phyloP scores from a whole-genome alignment of 257 asterid genomes.

The Ilex asprella region DNA sequence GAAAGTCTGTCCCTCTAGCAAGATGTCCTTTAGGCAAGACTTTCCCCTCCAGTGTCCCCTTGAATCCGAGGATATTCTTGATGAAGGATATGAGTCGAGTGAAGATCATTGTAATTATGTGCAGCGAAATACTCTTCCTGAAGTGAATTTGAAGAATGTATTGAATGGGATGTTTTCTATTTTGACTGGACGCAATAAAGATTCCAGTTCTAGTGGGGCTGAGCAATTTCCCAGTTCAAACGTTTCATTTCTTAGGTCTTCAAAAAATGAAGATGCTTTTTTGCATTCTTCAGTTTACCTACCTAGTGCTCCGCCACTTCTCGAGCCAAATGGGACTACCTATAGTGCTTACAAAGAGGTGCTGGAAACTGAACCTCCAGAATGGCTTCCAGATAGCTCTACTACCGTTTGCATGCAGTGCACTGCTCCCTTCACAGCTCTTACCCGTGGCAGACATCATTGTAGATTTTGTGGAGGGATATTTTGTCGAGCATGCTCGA shows the following conservation, averaged over 20 bases:
- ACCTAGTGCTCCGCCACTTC: constrained; percentile 97
- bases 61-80: constrained; percentile 44
- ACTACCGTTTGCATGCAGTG: constrained; percentile 85
- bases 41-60: constrained; percentile 43
- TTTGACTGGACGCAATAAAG: constrained; percentile 64
- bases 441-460: constrained; percentile 96
- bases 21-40: constrained; percentile 18
- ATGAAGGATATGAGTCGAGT: constrained; percentile 53
- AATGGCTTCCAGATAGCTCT: constrained; percentile 98
- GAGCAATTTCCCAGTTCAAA: constrained; percentile 52
- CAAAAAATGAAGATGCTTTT: constrained; percentile 74
- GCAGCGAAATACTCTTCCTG: constrained; percentile 52
- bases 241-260: constrained; percentile 81
- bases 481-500: constrained; percentile 86
- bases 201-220: constrained; percentile 19
- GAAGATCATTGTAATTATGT: constrained; percentile 39
- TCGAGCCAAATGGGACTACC: constrained; percentile 52
- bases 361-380: constrained; percentile 96
- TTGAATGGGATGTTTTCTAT: constrained; percentile 75
- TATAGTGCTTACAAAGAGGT: constrained; percentile 71
- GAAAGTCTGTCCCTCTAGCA: background rate
- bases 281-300: constrained; percentile 83
- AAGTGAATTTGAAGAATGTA: constrained; percentile 82
- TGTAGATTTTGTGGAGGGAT: constrained; percentile 97
- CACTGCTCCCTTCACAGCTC: constrained; percentile 74